Conservation (phyloP, 176 grass and related monocot species). For the Triticum monococcum region DNA sequence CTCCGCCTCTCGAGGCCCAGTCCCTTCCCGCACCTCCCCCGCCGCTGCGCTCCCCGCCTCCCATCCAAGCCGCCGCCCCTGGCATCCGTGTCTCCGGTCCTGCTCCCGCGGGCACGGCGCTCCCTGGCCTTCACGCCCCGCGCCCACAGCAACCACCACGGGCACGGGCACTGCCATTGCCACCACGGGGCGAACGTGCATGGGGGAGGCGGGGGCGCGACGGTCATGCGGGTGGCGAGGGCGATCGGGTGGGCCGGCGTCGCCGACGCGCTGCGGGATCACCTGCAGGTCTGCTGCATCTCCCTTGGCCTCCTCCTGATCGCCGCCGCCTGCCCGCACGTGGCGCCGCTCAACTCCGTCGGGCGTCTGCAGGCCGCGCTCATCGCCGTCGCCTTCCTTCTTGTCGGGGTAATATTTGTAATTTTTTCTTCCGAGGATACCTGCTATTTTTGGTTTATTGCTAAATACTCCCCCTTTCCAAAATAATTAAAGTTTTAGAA, state of each 20-base stretch:
- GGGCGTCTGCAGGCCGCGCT: constrained; percentile 51
- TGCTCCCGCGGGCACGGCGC: not conserved
- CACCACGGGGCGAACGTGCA: constrained; percentile 29
- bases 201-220: constrained; percentile 25
- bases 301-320: constrained; percentile 80
- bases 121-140: constrained; percentile 14
- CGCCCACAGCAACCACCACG: constrained; percentile 45
- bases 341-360: constrained; percentile 23
- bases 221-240: constrained; percentile 45
- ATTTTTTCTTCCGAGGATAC: no score
- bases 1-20: constrained; percentile 10
- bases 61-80: constrained; percentile 6
- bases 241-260: constrained; percentile 73
- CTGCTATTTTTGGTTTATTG: no score
- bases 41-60: constrained; percentile 6
- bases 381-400: constrained; percentile 84
- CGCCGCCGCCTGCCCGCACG: constrained; percentile 59
- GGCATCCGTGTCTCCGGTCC: not conserved
- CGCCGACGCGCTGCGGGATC: constrained; percentile 73
- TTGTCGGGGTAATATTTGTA: constrained; percentile 65
- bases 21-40: constrained; percentile 35
- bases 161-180: not conserved
- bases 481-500: no score
- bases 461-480: no score
- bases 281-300: constrained; percentile 79